phyloP scores from a whole-genome alignment of 1,284 basidiomycete species.

The Trichosporon faecale region DNA sequence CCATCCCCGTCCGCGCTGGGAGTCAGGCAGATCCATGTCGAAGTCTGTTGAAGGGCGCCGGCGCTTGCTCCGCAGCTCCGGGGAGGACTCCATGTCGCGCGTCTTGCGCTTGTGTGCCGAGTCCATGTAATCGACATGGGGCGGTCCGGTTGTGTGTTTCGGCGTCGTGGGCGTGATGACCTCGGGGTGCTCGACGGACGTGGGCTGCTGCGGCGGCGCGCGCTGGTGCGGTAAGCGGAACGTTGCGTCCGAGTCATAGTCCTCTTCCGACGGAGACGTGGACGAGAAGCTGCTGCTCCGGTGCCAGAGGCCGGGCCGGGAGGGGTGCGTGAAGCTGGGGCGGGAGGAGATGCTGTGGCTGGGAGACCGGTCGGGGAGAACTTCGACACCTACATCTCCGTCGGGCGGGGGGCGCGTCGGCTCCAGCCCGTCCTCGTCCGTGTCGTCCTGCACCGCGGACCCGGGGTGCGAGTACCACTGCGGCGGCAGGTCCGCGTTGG shows the following conservation, averaged over 20 bases:
- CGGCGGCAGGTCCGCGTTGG: neutral
- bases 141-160: slow-evolving; percentile 11
- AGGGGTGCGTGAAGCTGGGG: neutral
- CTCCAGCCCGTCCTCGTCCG: slow-evolving; percentile 21
- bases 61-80: neutral
- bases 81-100: slow-evolving; percentile 4
- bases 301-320: slow-evolving; percentile 12
- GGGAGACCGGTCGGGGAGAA: slow-evolving; percentile 25
- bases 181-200: slow-evolving; percentile 15
- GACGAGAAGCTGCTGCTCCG: slow-evolving; percentile 28
- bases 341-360: slow-evolving; percentile 16
- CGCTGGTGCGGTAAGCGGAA: slow-evolving; percentile 22
- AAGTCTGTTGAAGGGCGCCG: slow-evolving; percentile 26
- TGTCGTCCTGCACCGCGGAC: slow-evolving; percentile 15
- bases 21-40: slow-evolving; percentile 26
- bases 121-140: slow-evolving; percentile 1
- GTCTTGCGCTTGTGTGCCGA: slow-evolving; percentile 5
- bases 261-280: slow-evolving; percentile 29
- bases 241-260: slow-evolving; percentile 35
- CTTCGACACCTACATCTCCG: slow-evolving; percentile 29
- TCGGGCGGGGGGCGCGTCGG: slow-evolving; percentile 16
- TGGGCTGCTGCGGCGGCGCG: slow-evolving; percentile 6
- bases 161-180: slow-evolving; percentile 23
- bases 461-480: neutral
- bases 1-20: slow-evolving; percentile 28